Percentiles rank a stretch among this genome's conserved stretches.
Evolutionary conservation across 2,329 filamentous ascomycete genomes (phyloP).

Genomic region (Calycina marina): DNA sequence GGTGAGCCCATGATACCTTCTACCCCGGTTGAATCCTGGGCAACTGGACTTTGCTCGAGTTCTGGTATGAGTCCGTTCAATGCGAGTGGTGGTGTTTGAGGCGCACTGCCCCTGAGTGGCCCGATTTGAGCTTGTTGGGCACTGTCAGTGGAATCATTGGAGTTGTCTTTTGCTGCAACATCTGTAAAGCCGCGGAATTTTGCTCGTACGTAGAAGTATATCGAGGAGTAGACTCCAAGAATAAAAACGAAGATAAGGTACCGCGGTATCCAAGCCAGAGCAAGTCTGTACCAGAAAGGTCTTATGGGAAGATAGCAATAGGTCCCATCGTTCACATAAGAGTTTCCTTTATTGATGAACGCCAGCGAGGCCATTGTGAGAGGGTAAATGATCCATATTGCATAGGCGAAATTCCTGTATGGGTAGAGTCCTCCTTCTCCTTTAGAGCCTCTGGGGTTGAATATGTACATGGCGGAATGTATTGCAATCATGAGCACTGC

Average conservation of each 20-base stretch:
- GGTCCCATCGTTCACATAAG: slow-evolving; percentile 47
- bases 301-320: slow-evolving; percentile 56
- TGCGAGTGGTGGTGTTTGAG: slow-evolving; percentile 14
- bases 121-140: not conserved
- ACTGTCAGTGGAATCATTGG: slow-evolving; percentile 4
- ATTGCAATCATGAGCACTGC: slow-evolving; percentile 59
- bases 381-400: slow-evolving; percentile 41
- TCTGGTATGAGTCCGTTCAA: slow-evolving; percentile 19
- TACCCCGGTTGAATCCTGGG: not conserved
- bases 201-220: slow-evolving; percentile 52
- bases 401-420: slow-evolving; percentile 45
- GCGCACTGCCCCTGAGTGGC: not conserved
- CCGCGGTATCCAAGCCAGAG: slow-evolving; percentile 58
- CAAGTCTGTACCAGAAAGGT: slow-evolving; percentile 54
- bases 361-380: slow-evolving; percentile 44
- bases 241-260: slow-evolving; percentile 54
- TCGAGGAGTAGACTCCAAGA: slow-evolving; percentile 46
- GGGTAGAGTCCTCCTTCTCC: slow-evolving; percentile 53
- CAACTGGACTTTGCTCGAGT: slow-evolving; percentile 5
- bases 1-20: not conserved
- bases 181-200: slow-evolving; percentile 19
- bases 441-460: slow-evolving; percentile 33
- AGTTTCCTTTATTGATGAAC: slow-evolving; percentile 39
- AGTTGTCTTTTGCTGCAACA: slow-evolving; percentile 6
- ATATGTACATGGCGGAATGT: slow-evolving; percentile 59